Evolutionary conservation across 2,329 filamentous ascomycete species (phyloP).

Genomic region (Fusarium tupiense): DNA sequence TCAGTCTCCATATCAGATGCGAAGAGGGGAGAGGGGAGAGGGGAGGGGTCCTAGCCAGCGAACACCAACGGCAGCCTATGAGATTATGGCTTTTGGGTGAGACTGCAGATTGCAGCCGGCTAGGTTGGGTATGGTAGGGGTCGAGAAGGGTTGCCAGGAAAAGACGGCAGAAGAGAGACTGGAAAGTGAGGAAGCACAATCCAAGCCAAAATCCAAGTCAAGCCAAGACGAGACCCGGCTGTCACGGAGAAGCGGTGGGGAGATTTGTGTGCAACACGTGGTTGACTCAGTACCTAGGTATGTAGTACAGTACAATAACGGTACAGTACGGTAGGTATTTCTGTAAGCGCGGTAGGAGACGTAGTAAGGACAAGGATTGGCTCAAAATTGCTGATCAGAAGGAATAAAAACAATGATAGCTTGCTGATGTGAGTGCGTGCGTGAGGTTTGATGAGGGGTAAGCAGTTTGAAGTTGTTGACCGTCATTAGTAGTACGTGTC

Average conservation of each 20-base stretch:
- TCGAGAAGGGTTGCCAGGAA: constrained; percentile 5
- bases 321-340: neutral
- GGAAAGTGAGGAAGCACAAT: constrained; percentile 18
- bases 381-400: constrained; percentile 24
- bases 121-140: constrained; percentile 3
- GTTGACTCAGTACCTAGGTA: constrained; percentile 24
- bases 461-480: constrained; percentile 5
- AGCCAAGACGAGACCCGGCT: constrained; percentile 32
- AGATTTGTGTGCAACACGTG: constrained; percentile 35
- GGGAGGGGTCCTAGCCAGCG: constrained; percentile 14
- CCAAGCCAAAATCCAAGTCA: neutral
- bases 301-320: constrained; percentile 2
- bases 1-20: constrained; percentile 42
- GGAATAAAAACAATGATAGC: constrained; percentile 11
- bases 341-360: constrained; percentile 9
- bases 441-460: constrained; percentile 9
- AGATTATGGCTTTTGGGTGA: constrained; percentile 14
- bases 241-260: constrained; percentile 31
- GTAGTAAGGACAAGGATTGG: constrained; percentile 25
- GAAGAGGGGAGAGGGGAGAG: constrained; percentile 8
- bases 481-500: constrained; percentile 20
- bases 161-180: neutral
- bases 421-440: constrained; percentile 14
- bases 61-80: constrained; percentile 5
- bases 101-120: constrained; percentile 13